These are phyloP conservation scores for Nemania abortiva DNA, from an alignment of 2,329 filamentous ascomycete species.

Conservation along the genomic window DNA sequence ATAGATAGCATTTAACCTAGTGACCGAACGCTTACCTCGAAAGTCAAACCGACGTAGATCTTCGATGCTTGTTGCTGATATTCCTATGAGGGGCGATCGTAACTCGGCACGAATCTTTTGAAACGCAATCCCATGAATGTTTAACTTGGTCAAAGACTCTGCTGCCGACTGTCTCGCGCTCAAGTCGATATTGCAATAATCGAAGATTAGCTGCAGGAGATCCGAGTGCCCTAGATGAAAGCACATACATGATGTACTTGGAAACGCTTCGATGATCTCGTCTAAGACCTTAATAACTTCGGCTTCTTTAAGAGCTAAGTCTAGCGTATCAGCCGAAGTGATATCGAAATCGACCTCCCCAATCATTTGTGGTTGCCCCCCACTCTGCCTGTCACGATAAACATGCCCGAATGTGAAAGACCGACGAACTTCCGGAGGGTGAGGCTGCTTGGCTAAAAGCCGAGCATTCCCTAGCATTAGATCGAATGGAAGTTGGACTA, in stretches of 20 bases:
- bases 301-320: conserved; percentile 89
- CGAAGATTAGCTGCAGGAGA: conserved; percentile 87
- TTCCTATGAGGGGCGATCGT: conserved; percentile 81
- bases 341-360: conserved; percentile 98
- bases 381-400: conserved; percentile 81
- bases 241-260: conserved; percentile 81
- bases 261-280: conserved; percentile 86
- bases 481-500: conserved; percentile 94
- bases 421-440: conserved; percentile 73
- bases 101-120: conserved; percentile 85
- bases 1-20: background rate
- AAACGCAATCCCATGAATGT: conserved; percentile 84
- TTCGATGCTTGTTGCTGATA: conserved; percentile 90
- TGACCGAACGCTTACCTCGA: conserved; percentile 65
- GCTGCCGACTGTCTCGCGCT: conserved; percentile 78
- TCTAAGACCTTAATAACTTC: conserved; percentile 95
- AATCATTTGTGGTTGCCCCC: conserved; percentile 83
- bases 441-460: conserved; percentile 78
- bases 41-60: conserved; percentile 94
- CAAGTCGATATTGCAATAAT: conserved; percentile 83
- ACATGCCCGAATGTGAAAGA: conserved; percentile 90
- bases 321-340: conserved; percentile 82
- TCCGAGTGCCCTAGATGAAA: conserved; percentile 92
- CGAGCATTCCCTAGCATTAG: conserved; percentile 90
- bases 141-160: conserved; percentile 86